Base-by-base conservation (phyloP, 2,329 filamentous ascomycete genomes). In the Lecanicillium sp. region DNA sequence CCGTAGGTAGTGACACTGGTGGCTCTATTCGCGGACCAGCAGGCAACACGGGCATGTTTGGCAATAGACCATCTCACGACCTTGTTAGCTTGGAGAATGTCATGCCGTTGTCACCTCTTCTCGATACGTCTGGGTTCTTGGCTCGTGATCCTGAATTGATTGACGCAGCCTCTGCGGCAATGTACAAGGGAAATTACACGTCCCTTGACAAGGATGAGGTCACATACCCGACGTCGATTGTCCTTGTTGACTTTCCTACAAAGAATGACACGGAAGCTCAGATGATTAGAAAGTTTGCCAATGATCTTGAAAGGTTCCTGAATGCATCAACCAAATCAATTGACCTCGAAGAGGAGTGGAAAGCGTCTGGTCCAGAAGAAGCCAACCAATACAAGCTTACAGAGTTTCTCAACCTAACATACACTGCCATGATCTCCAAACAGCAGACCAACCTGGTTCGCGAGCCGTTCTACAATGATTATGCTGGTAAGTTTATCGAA, bases 61-160 rank as follows among this genome's bases (percentile, higher is more conserved):
- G 65, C 0, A 66, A 68, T 43, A 54, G 68, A 0, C 67, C 68
- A 1, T 61, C 59, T 33, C 58, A 63, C 5, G 60, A 53, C 0
- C 50, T 65, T 4, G 60, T 69, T 4, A 47, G 46, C 0, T 51
- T 70, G 0, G 61, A 65, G n/a, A 47, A 58, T 3, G 64, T 63
- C 4, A 56, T 69, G 43, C 64, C 68, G 1, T 47, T 72, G 2
- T 59, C 57, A 0, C 52, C 61, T 0, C 51, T 53, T 0, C 54
- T 69, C 13, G 69, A 73, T 36, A 72, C 67, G 0, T 53, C 64
- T 0, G 68, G 66, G 0, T 60, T 70, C 36, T 48, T 70, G 14
- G 49, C 56, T 5, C 54, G 66, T 12, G 58, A 63, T 35, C 51
- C 58, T 1, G 35, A 41, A 1, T 33, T 62, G 3, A 62, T 58